Percentiles rank a stretch among this genome's conserved stretches.
Conservation (phyloP, 2,329 filamentous ascomycete genomes). For the Fusarium sp. region DNA sequence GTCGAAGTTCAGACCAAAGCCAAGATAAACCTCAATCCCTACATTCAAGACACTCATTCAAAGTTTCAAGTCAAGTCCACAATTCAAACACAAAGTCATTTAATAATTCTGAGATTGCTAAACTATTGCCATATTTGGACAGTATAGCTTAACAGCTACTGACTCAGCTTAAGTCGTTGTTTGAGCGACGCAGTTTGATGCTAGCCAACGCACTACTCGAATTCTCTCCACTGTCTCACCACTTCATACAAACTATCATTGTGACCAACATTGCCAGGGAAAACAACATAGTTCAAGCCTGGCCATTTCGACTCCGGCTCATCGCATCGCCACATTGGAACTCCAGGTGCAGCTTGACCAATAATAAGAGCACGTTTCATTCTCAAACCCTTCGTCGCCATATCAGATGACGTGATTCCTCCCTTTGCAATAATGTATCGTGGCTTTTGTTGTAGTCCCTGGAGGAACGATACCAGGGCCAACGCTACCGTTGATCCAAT, state of each 20-base stretch:
- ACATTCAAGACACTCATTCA: too few relatives aligned
- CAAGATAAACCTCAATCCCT: too few relatives aligned
- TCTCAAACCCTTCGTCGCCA: constrained; percentile 66
- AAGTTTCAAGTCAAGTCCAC: too few relatives aligned
- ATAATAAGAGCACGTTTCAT: constrained; percentile 67
- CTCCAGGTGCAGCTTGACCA: constrained; percentile 68
- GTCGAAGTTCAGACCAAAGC: too few relatives aligned
- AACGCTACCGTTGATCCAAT: constrained; percentile 66
- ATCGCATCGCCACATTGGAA: constrained; percentile 70
- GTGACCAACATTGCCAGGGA: constrained; percentile 22
- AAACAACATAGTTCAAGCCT: constrained; percentile 19
- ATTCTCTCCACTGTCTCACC: constrained; percentile 20
- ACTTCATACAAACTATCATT: constrained; percentile 18
- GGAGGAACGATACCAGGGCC: constrained; percentile 63
- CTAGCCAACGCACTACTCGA: not conserved
- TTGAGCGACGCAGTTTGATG: too few relatives aligned
- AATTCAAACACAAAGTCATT: too few relatives aligned
- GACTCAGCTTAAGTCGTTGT: too few relatives aligned
- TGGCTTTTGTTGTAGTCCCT: constrained; percentile 60
- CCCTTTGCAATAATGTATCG: constrained; percentile 71
- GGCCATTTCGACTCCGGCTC: constrained; percentile 63
- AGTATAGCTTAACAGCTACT: too few relatives aligned
- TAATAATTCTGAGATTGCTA: too few relatives aligned
- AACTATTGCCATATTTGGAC: too few relatives aligned
- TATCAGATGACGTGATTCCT: constrained; percentile 70